Evolutionary conservation across 2,329 filamentous ascomycete genomes (phyloP).

Genomic region (Sarocladiaceae sp.): DNA sequence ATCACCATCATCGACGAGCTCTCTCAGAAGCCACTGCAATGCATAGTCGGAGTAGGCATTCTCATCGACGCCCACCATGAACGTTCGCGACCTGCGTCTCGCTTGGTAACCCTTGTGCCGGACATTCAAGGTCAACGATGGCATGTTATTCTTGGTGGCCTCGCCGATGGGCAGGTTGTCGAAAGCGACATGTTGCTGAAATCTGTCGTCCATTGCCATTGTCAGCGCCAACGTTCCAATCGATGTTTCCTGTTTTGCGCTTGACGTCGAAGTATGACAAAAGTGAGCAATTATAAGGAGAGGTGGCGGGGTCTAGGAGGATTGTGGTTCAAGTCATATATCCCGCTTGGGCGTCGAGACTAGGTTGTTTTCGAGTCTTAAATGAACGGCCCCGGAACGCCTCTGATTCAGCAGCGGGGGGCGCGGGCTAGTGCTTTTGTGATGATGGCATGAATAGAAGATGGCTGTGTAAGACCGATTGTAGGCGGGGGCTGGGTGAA

Average conservation of each 20-base stretch:
- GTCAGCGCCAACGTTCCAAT: constrained; percentile 37
- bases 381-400: too few relatives aligned
- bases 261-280: background rate
- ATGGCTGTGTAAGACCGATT: background rate
- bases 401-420: too few relatives aligned
- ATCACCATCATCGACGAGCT: constrained; percentile 88
- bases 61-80: constrained; percentile 85
- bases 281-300: background rate
- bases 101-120: constrained; percentile 83
- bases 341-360: background rate
- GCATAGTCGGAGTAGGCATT: constrained; percentile 91
- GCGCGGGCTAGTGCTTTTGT: background rate
- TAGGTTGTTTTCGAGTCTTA: background rate
- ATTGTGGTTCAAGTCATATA: background rate
- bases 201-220: constrained; percentile 41
- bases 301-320: background rate
- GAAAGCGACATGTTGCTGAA: constrained; percentile 54
- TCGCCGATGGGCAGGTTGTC: constrained; percentile 54
- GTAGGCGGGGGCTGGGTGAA: background rate
- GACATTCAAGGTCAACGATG: constrained; percentile 74
- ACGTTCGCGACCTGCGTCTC: constrained; percentile 74
- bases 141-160: constrained; percentile 51
- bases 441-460: too few relatives aligned
- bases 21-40: constrained; percentile 85
- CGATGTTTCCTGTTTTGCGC: background rate